These are phyloP conservation scores for Rhodotorula sp. DNA, from an alignment of 1,284 basidiomycete species.

Conservation along the genomic window DNA sequence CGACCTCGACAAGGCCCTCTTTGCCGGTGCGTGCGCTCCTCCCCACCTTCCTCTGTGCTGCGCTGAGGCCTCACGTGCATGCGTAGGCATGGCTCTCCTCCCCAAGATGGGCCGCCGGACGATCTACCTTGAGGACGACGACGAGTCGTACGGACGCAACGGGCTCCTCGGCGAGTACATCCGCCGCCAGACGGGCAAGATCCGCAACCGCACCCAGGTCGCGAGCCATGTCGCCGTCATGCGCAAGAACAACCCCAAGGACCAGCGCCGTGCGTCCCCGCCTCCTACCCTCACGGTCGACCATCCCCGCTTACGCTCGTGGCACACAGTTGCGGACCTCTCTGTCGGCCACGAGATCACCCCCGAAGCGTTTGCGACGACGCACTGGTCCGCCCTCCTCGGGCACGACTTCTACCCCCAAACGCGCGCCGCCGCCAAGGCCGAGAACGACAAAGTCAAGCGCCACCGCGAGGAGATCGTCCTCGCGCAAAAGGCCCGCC, in stretches of 20 bases:
- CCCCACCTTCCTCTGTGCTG: too few species aligned
- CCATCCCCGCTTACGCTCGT: background rate
- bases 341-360: conserved; percentile 7
- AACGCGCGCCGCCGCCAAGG: background rate
- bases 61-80: too few species aligned
- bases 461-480: conserved; percentile 11
- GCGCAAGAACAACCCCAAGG: conserved; percentile 9
- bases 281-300: background rate
- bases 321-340: conserved; percentile 3
- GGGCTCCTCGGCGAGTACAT: conserved; percentile 24
- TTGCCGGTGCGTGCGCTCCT: background rate
- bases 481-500: background rate
- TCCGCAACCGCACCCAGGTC: conserved; percentile 13
- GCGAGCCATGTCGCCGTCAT: conserved; percentile 10
- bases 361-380: background rate
- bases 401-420: conserved; percentile 13
- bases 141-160: conserved; percentile 18
- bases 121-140: conserved; percentile 11
- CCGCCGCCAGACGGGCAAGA: conserved; percentile 23
- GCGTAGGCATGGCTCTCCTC: conserved; percentile 8
- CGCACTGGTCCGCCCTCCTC: conserved; percentile 22
- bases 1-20: conserved; percentile 1
- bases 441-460: conserved; percentile 5
- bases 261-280: conserved; percentile 3
- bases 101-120: conserved; percentile 20